Conservation (phyloP, 2,329 filamentous ascomycete species). For the Cercospora sp. region DNA sequence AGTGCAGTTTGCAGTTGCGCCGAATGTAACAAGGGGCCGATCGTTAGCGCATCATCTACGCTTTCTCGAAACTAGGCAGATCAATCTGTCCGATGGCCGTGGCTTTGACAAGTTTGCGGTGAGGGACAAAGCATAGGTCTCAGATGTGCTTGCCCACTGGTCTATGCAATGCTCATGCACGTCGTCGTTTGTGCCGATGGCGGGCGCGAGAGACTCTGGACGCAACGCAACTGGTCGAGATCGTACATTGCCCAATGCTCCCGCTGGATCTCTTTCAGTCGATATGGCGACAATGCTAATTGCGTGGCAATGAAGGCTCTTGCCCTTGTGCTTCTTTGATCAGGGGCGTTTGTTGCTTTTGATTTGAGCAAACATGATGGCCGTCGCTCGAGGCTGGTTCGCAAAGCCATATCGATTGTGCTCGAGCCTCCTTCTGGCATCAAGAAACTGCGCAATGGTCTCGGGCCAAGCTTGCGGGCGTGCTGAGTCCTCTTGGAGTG, state of each 20-base stretch:
- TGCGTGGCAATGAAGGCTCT: neutral
- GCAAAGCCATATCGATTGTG: neutral
- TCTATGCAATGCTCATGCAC: constrained; percentile 21
- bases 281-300: constrained; percentile 3
- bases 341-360: neutral
- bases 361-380: constrained; percentile 9
- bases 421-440: constrained; percentile 3
- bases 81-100: constrained; percentile 7
- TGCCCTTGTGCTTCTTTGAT: neutral
- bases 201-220: constrained; percentile 7
- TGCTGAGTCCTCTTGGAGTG: neutral
- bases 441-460: neutral
- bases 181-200: constrained; percentile 24
- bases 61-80: constrained; percentile 16
- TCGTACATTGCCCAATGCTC: neutral
- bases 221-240: neutral
- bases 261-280: neutral
- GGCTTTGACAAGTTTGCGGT: constrained; percentile 31
- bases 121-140: constrained; percentile 34
- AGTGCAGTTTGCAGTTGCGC: constrained; percentile 25
- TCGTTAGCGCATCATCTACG: constrained; percentile 16
- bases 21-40: constrained; percentile 22
- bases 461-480: neutral
- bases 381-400: constrained; percentile 6
- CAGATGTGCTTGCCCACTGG: constrained; percentile 23